Conservation (phyloP, 1,139 yeast genomes). For the Magnusiomyces sp. region DNA sequence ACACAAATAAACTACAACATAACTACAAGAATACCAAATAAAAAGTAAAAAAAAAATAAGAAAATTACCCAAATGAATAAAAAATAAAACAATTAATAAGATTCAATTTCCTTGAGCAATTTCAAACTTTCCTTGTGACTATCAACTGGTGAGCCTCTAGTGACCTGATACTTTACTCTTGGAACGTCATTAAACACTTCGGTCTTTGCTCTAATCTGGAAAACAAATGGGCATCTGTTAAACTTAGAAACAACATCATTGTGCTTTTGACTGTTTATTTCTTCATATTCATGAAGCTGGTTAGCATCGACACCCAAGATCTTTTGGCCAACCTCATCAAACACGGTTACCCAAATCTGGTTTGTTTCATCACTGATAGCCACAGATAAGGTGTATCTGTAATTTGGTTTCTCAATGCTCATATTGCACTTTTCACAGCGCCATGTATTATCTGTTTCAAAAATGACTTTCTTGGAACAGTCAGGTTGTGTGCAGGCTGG, state of each 20-base stretch:
- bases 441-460: conserved; percentile 62
- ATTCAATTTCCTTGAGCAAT: conserved; percentile 32
- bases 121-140: conserved; percentile 37
- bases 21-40: background rate
- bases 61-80: background rate
- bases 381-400: conserved; percentile 68
- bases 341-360: conserved; percentile 78
- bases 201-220: conserved; percentile 73
- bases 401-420: conserved; percentile 56
- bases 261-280: conserved; percentile 40
- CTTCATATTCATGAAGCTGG: conserved; percentile 48
- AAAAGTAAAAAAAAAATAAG: background rate
- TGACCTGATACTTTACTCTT: conserved; percentile 67
- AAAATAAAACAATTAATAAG: background rate
- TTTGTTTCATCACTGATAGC: conserved; percentile 73
- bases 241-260: conserved; percentile 43
- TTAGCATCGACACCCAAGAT: conserved; percentile 65
- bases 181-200: conserved; percentile 75
- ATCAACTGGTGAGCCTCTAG: conserved; percentile 48
- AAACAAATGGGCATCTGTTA: conserved; percentile 59
- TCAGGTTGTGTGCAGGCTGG: conserved; percentile 75
- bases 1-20: background rate
- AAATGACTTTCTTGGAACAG: conserved; percentile 78
- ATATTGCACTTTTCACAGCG: conserved; percentile 88
- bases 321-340: conserved; percentile 72